These are phyloP conservation scores for Pseudocercospora crystallina DNA, from an alignment of 2,329 filamentous ascomycete species.

Conservation along the genomic window DNA sequence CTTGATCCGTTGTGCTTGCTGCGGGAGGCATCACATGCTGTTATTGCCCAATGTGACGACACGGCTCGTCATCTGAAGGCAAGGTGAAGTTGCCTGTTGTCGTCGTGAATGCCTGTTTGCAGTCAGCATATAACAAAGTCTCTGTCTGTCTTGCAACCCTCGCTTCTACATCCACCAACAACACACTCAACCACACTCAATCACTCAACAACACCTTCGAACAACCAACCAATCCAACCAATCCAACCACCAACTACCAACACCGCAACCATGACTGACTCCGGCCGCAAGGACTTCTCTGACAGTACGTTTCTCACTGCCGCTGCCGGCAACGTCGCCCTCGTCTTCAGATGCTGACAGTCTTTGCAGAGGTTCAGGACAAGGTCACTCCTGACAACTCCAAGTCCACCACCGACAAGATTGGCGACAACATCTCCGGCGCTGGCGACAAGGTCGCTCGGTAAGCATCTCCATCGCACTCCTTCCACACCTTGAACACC, in stretches of 20 bases:
- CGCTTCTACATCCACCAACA: conserved; percentile 1
- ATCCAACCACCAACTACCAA: conserved; percentile 23
- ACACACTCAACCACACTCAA: conserved; percentile 5
- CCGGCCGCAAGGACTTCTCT: conserved; percentile 61
- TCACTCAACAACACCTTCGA: conserved; percentile 12
- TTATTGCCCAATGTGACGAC: too few relatives aligned
- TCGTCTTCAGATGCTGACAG: conserved; percentile 23
- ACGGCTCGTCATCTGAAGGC: too few relatives aligned
- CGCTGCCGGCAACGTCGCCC: not conserved
- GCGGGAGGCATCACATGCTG: too few relatives aligned
- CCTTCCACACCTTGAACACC: not conserved
- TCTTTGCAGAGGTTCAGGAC: conserved; percentile 54
- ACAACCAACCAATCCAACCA: conserved; percentile 24
- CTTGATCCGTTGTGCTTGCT: too few relatives aligned
- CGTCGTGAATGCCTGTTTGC: not conserved
- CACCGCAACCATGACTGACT: conserved; percentile 58
- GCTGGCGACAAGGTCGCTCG: conserved; percentile 52
- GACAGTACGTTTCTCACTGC: conserved; percentile 40
- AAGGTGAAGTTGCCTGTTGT: too few relatives aligned
- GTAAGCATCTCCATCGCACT: conserved; percentile 3
- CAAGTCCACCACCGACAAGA: conserved; percentile 62
- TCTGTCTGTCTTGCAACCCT: not conserved
- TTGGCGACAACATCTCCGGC: conserved; percentile 58
- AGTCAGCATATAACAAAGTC: conserved; percentile 2
- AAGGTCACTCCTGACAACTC: conserved; percentile 57